Conservation (phyloP, 805 yeast species). For the Ogataea pignaliae region DNA sequence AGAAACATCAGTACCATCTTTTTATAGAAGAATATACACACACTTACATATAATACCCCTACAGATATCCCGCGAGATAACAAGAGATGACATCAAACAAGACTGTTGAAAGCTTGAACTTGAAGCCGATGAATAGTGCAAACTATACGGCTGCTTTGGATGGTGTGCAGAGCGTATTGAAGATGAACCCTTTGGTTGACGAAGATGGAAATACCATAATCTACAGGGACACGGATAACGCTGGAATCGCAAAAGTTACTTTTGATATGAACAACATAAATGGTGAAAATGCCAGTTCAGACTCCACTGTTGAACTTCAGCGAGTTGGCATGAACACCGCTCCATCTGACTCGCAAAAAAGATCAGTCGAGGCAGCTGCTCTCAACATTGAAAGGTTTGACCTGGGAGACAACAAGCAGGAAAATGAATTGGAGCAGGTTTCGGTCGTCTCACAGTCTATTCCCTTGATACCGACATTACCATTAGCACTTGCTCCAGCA, state of each 20-base stretch:
- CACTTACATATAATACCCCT: background rate
- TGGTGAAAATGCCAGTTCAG: conserved; percentile 30
- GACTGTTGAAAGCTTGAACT: conserved; percentile 21
- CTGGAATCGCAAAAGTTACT: background rate
- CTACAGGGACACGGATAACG: too few relatives aligned
- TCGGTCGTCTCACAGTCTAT: too few relatives aligned
- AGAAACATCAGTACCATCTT: too few relatives aligned
- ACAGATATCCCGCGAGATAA: background rate
- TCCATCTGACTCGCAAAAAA: conserved; percentile 1
- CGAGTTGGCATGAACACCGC: background rate
- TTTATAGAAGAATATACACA: too few relatives aligned
- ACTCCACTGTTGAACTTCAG: conserved; percentile 24
- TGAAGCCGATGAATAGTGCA: conserved; percentile 31
- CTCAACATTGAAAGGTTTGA: conserved; percentile 6
- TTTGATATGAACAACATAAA: conserved; percentile 38
- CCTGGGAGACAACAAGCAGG: background rate
- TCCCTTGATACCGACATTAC: too few relatives aligned
- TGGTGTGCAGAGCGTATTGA: conserved; percentile 17
- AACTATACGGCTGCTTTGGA: conserved; percentile 29
- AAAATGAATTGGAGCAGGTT: background rate
- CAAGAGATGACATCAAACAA: conserved; percentile 17
- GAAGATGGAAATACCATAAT: background rate
- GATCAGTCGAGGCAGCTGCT: background rate
- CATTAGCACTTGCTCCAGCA: too few relatives aligned
- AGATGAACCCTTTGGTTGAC: background rate